Evolutionary conservation across 164 flowering plant species (phyloP).

Genomic region (Amborella trichopoda): DNA sequence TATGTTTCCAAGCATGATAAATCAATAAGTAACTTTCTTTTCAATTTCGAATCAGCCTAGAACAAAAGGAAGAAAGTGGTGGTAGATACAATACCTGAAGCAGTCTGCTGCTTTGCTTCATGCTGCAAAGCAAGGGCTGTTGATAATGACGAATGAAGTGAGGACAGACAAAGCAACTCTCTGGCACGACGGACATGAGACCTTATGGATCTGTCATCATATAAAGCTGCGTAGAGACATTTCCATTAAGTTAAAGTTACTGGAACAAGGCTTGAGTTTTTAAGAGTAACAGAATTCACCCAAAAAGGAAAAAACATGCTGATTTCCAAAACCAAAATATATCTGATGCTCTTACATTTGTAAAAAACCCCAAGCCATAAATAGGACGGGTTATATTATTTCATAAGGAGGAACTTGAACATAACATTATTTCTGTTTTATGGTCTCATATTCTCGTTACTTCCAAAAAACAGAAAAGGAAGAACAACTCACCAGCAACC

Average conservation of each 20-base stretch:
- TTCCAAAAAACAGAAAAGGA: too few relatives aligned
- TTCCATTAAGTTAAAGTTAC: conserved; percentile 12
- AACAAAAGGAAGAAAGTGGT: too few relatives aligned
- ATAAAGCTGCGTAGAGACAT: conserved; percentile 43
- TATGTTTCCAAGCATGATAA: neutral
- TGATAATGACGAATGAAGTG: conserved; percentile 78
- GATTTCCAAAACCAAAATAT: too few relatives aligned
- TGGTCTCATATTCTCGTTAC: too few relatives aligned
- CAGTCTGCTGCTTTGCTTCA: conserved; percentile 42
- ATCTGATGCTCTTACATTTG: too few relatives aligned
- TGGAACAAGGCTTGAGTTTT: too few relatives aligned
- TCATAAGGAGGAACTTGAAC: too few relatives aligned
- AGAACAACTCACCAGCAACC: conserved; percentile 59
- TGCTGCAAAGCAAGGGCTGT: conserved; percentile 80
- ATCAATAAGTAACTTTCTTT: neutral
- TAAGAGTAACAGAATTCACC: too few relatives aligned
- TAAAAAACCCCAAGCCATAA: too few relatives aligned
- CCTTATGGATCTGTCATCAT: conserved; percentile 93
- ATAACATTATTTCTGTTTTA: too few relatives aligned
- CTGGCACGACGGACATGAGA: conserved; percentile 88
- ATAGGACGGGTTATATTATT: too few relatives aligned
- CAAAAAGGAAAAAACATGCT: too few relatives aligned
- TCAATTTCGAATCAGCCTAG: neutral
- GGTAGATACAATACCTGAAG: conserved; percentile 17
- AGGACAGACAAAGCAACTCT: conserved; percentile 77